Percentiles rank a stretch among this genome's conserved stretches.
Conservation (phyloP, 1,139 yeast species). For the Scheffersomyces segobiensis region DNA sequence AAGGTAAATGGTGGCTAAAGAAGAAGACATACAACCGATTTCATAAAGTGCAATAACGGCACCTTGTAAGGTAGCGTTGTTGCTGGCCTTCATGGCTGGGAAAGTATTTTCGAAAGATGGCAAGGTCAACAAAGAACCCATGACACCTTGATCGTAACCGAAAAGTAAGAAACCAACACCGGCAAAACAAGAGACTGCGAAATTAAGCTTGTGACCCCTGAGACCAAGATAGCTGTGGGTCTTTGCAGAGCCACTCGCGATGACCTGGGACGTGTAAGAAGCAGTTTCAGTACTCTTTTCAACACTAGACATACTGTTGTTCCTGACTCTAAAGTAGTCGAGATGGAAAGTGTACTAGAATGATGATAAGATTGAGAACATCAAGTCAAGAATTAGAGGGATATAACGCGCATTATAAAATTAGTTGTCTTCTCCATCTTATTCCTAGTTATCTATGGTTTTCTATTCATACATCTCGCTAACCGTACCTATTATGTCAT, state of each 20-base stretch:
- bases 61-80: conserved; percentile 38
- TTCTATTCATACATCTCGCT: not conserved
- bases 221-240: conserved; percentile 23
- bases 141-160: conserved; percentile 54
- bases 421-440: not conserved
- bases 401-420: not conserved
- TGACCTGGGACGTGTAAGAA: not conserved
- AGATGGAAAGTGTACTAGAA: not conserved
- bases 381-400: not conserved
- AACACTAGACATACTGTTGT: not conserved
- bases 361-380: not conserved
- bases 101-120: conserved; percentile 37
- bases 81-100: conserved; percentile 31
- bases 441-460: not conserved
- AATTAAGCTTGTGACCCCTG: conserved; percentile 25
- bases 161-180: conserved; percentile 35
- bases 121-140: conserved; percentile 47
- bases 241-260: conserved; percentile 2
- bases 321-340: not conserved
- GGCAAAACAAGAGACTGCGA: conserved; percentile 28
- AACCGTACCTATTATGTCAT: not conserved
- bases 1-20: conserved; percentile 34
- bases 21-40: conserved; percentile 37
- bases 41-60: conserved; percentile 40
- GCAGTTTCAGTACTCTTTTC: not conserved